Evolutionary conservation across 176 grass and related monocot genomes (phyloP), one percentile per base, ranked within the genome.

Genomic region (Puccinellia tenuiflora): DNA sequence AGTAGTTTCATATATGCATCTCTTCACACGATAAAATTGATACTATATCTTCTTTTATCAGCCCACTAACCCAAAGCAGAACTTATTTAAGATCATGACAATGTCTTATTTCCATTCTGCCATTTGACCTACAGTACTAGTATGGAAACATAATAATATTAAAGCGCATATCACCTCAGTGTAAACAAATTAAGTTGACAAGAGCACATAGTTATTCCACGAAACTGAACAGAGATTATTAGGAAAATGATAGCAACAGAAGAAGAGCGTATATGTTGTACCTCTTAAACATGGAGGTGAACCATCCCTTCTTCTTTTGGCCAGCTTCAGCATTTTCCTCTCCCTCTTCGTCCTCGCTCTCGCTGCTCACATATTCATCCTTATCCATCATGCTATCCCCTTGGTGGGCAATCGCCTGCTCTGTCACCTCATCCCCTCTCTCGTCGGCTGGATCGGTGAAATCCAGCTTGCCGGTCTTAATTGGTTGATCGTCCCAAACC

Each of bases 331-430:
- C 78, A 42, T 47, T 76, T 51, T 83, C 86, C 56, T 67, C 84
- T 73, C 61, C 87, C 34, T 82, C 92, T 18, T 92, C 81, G 0
- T 86, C 84, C 79, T 98, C 96, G 0, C 86, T 94, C 35, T 97
- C 95, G 7, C 85, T 97, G 84, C 87, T 95, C 40, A 93, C 25
- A 37, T 51, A 56, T 16, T 98, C 96, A 61, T 98, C 92, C 79
- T 98, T 98, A 77, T 98, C 96, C 96, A 98, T 98, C 96, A 98
- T 98, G 85, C 92, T 98, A 51, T 88, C 89, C 11, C 92, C 95
- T 48, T 87, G 88, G 51, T 80, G 68, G 30, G 61, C 73, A 28
- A 79, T 65, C 68, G 81, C 85, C 46, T 83, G 74, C 17, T 87
- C 84, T 25, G 67, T 79, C 59, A 57, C 60, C 64, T 93, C 76